Percentiles rank a stretch among this genome's conserved stretches.
phyloP scores from a whole-genome alignment of 1,139 yeast species.

The Candida pseudoviswanathii region DNA sequence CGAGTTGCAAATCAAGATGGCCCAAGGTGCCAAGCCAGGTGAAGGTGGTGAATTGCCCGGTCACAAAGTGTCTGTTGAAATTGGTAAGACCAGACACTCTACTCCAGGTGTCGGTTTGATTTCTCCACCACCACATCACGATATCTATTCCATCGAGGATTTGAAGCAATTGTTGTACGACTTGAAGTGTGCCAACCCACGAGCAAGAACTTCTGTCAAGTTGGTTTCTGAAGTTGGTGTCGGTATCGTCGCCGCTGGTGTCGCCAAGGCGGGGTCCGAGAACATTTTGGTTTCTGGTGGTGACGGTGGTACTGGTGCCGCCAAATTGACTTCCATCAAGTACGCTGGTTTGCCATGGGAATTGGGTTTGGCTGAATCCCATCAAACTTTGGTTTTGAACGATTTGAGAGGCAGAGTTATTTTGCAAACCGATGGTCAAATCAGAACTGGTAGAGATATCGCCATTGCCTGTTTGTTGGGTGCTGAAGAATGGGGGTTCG shows the following conservation, averaged over 20 bases:
- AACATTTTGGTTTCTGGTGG: slow-evolving; percentile 95
- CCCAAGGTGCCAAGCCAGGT: slow-evolving; percentile 99
- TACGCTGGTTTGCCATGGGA: slow-evolving; percentile 99
- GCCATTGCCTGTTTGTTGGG: slow-evolving; percentile 95
- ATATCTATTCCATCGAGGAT: slow-evolving; percentile 96
- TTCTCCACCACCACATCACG: slow-evolving; percentile 99
- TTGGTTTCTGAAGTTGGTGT: slow-evolving; percentile 98
- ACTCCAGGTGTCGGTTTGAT: slow-evolving; percentile 96
- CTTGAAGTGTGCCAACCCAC: slow-evolving; percentile 93
- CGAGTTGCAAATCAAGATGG: slow-evolving; percentile 97
- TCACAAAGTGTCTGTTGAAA: slow-evolving; percentile 82
- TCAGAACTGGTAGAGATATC: slow-evolving; percentile 94
- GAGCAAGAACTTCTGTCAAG: slow-evolving; percentile 95
- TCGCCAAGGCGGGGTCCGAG: slow-evolving; percentile 98
- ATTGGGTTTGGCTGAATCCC: slow-evolving; percentile 96
- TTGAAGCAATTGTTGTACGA: slow-evolving; percentile 95
- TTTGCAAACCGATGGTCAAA: slow-evolving; percentile 96
- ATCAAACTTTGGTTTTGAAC: slow-evolving; percentile 93
- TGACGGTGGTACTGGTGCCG: slow-evolving; percentile 99
- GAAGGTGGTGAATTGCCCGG: slow-evolving; percentile 99
- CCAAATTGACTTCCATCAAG: slow-evolving; percentile 95
- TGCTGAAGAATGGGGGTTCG: slow-evolving; percentile 98
- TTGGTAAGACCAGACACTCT: slow-evolving; percentile 95
- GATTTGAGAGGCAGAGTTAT: slow-evolving; percentile 94
- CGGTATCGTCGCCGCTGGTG: slow-evolving; percentile 98